Conservation (phyloP, 2,329 filamentous ascomycete genomes). For the Cladosporium sp. region DNA sequence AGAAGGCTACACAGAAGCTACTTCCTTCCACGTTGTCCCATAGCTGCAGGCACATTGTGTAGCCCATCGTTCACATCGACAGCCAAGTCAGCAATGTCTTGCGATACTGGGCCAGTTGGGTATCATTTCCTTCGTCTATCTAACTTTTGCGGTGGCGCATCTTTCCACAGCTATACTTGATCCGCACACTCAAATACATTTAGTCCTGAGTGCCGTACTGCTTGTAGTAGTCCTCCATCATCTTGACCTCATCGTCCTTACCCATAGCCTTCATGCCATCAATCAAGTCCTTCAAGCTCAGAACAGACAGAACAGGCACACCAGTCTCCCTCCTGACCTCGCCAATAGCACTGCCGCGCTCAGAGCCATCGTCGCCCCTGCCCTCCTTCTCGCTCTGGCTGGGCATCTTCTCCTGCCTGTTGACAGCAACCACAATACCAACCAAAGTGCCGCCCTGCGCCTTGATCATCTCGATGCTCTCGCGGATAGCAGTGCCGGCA, state of each 20-base stretch:
- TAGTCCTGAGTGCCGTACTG: constrained; percentile 25
- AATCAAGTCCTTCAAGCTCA: constrained; percentile 76
- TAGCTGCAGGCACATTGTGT: too few relatives aligned
- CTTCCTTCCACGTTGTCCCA: too few relatives aligned
- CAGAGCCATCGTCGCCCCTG: constrained; percentile 59
- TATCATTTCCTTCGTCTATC: constrained; percentile 3
- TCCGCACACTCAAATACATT: background rate
- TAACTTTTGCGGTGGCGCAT: background rate
- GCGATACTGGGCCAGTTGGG: background rate
- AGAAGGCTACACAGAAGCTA: too few relatives aligned
- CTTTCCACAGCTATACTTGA: background rate
- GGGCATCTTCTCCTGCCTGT: constrained; percentile 79
- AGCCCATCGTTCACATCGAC: too few relatives aligned
- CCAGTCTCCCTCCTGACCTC: constrained; percentile 78
- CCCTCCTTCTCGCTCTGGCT: constrained; percentile 39
- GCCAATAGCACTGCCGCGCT: constrained; percentile 75
- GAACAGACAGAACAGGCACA: constrained; percentile 77
- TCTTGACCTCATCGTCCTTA: constrained; percentile 44
- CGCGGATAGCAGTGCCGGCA: constrained; percentile 87
- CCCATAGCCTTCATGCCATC: constrained; percentile 42
- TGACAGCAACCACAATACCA: constrained; percentile 83
- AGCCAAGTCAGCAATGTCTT: too few relatives aligned
- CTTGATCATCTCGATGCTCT: constrained; percentile 85
- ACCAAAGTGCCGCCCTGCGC: constrained; percentile 79
- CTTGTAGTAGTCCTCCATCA: constrained; percentile 68